Evolutionary conservation across 306 rosid species (phyloP), one percentile per base, ranked within the genome.

Genomic region (Macrotyloma uniflorum): DNA sequence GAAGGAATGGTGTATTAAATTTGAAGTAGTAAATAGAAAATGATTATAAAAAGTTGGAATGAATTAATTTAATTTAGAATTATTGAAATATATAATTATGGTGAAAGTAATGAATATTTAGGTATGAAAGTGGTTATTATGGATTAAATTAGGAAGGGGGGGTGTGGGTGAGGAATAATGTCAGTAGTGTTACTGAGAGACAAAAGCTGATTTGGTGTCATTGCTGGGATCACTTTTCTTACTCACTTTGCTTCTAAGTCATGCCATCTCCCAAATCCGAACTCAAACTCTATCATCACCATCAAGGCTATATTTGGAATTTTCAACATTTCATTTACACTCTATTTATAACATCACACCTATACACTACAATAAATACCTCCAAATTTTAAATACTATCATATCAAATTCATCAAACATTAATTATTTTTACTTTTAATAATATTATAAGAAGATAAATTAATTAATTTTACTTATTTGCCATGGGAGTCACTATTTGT

Each of bases 181-280:
- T 81, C 69, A 79, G 88, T 76, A 49, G 81, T 79, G 79, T 70
- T 65, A 64, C 63, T 26, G 19, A 79, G 87, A 47, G 91, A 86
- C 92, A 87, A 91, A 91, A 81, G 93, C 87, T 86, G 93, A 80
- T 71, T 51, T 77, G 18, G 72, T 74, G 87, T 76, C 89, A 55
- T 74, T 83, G 86, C 79, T 42, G 26, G 9, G 46, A 53, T 81
- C 74, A 53, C 75, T 84, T 84, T 83, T 84, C 82, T 83, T 70
- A 51, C 47, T 65, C 85, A 61, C 93, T 85, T 88, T 85, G 90
- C 93, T 88, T 90, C 87, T n/a, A 91, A 88, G 93, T 72, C 91
- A 86, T 79, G 92, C 84, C 83, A 64, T 86, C 67, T 84, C 85
- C 86, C 76, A 55, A 61, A 45, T 61, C 75, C 67, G 46, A 78